These are phyloP conservation scores for Pichia phayaonensis DNA, from an alignment of 805 yeast genomes.

Conservation along the genomic window DNA sequence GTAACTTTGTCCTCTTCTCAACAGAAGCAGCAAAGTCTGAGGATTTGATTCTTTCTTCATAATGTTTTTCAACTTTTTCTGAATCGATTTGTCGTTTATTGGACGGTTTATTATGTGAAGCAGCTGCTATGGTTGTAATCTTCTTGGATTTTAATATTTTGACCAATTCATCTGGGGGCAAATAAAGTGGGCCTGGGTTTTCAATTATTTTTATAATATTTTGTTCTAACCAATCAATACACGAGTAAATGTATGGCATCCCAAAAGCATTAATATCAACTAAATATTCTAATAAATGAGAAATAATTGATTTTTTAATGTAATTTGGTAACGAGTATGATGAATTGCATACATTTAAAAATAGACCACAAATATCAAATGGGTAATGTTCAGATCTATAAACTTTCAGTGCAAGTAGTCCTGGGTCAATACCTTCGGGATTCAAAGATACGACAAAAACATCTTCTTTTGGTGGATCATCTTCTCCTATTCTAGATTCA, in stretches of 20 bases:
- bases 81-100: slow-evolving; percentile 25
- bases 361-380: slow-evolving; percentile 58
- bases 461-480: slow-evolving; percentile 32
- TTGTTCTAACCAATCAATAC: slow-evolving; percentile 74
- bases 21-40: slow-evolving; percentile 28
- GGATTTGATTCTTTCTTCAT: slow-evolving; percentile 18
- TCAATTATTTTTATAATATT: slow-evolving; percentile 50
- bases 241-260: slow-evolving; percentile 56
- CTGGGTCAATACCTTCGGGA: slow-evolving; percentile 24
- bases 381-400: slow-evolving; percentile 57
- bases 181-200: slow-evolving; percentile 66
- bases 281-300: slow-evolving; percentile 39
- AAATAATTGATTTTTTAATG: slow-evolving; percentile 51
- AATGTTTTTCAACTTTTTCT: slow-evolving; percentile 28
- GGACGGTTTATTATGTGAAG: slow-evolving; percentile 4
- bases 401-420: slow-evolving; percentile 29
- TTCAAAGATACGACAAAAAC: slow-evolving; percentile 30
- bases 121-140: too few relatives aligned
- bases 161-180: slow-evolving; percentile 13
- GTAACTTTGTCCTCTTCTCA: slow-evolving; percentile 47
- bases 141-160: neutral
- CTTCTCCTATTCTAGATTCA: slow-evolving; percentile 14
- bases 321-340: slow-evolving; percentile 59
- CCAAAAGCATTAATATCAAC: slow-evolving; percentile 46
- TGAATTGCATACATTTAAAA: slow-evolving; percentile 35